Evolutionary conservation across 805 yeast genomes (phyloP).

Genomic region (Starmerella bacillaris): DNA sequence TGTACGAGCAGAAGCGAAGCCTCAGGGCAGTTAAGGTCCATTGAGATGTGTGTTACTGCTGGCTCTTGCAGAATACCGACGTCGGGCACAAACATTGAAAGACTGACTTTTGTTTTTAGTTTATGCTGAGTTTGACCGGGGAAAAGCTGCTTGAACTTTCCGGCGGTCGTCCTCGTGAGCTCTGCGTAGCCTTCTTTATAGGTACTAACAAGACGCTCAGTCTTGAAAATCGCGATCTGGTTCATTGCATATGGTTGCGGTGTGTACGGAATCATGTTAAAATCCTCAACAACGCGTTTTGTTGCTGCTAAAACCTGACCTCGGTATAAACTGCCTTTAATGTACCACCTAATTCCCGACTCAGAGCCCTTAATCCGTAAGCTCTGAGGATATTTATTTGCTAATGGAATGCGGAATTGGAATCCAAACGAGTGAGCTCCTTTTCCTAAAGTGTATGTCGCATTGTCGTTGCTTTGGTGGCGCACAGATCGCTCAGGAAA

Average conservation of each 20-base stretch:
- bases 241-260: background rate
- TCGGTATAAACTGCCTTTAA: constrained; percentile 12
- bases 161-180: constrained; percentile 7
- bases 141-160: constrained; percentile 8
- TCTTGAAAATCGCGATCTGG: background rate
- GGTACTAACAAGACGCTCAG: background rate
- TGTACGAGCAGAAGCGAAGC: constrained; percentile 7
- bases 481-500: constrained; percentile 7
- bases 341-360: constrained; percentile 13
- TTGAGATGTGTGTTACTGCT: background rate
- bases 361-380: constrained; percentile 4
- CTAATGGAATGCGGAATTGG: constrained; percentile 11
- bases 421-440: constrained; percentile 12
- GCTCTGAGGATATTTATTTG: constrained; percentile 9
- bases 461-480: constrained; percentile 2
- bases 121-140: constrained; percentile 6
- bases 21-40: constrained; percentile 6
- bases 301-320: constrained; percentile 7
- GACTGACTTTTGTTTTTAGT: constrained; percentile 2
- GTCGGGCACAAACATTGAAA: constrained; percentile 7
- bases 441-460: constrained; percentile 9
- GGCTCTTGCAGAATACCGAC: constrained; percentile 12
- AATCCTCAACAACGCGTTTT: constrained; percentile 3
- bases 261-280: constrained; percentile 10
- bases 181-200: constrained; percentile 11